A percentile compares a stretch with the other conserved stretches of the same genome.
phyloP scores from a whole-genome alignment of 805 yeast genomes.

The Wickerhamomyces hampshirensis region DNA sequence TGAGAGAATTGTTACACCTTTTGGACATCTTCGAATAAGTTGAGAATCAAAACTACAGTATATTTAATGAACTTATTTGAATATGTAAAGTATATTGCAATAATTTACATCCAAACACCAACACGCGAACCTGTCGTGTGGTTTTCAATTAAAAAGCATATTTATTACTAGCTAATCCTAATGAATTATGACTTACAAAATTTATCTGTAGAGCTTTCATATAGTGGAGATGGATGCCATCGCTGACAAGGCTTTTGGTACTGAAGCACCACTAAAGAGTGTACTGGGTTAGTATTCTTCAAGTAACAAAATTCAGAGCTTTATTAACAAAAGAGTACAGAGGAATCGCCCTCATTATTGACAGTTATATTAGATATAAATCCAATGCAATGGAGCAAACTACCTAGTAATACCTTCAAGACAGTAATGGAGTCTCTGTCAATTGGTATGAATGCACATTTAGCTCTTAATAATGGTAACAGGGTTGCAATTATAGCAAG shows the following conservation, averaged over 20 bases:
- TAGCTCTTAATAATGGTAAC: slow-evolving; percentile 80
- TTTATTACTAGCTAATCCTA: too few relatives aligned
- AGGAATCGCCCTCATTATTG: slow-evolving; percentile 73
- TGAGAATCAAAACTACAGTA: too few relatives aligned
- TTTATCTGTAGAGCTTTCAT: too few relatives aligned
- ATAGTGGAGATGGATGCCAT: slow-evolving; percentile 58
- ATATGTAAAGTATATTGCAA: not conserved
- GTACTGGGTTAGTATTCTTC: slow-evolving; percentile 29
- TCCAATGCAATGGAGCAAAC: slow-evolving; percentile 46
- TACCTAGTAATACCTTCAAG: slow-evolving; percentile 25
- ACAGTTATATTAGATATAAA: slow-evolving; percentile 75
- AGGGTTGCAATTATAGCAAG: slow-evolving; percentile 78
- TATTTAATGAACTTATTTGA: too few relatives aligned
- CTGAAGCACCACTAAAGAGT: slow-evolving; percentile 21
- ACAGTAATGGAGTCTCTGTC: slow-evolving; percentile 56
- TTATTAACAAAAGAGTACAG: slow-evolving; percentile 21
- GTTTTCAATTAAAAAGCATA: not conserved
- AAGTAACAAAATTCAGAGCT: not conserved
- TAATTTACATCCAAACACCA: not conserved
- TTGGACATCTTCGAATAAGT: not conserved
- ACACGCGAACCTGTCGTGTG: not conserved
- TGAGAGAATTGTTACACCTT: not conserved
- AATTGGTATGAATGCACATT: slow-evolving; percentile 81
- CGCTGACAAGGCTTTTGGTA: slow-evolving; percentile 49
- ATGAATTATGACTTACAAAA: too few relatives aligned